Conservation (phyloP, 1,284 basidiomycete genomes). For the Porogramme epimiltina region DNA sequence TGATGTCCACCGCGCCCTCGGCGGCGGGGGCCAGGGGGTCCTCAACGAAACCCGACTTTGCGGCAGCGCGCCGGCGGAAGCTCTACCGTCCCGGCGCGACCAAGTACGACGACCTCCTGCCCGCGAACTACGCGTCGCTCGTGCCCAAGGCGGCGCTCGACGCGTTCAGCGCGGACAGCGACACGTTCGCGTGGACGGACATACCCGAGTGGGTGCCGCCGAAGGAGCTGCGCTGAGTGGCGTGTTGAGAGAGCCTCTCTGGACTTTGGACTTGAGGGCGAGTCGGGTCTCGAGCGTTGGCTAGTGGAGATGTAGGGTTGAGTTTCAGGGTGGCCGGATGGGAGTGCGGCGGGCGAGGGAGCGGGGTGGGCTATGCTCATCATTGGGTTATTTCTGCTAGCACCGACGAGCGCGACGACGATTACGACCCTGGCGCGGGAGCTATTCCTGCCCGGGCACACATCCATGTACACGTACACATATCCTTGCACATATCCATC, state of each 20-base stretch:
- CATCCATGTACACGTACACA: background rate
- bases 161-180: slow-evolving; percentile 57
- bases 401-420: too few species aligned
- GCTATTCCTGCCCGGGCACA: background rate
- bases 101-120: slow-evolving; percentile 60
- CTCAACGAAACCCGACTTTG: slow-evolving; percentile 45
- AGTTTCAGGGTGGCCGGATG: too few species aligned
- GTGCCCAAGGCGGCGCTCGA: slow-evolving; percentile 54
- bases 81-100: slow-evolving; percentile 47
- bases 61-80: slow-evolving; percentile 35
- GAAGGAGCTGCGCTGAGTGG: slow-evolving; percentile 54
- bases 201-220: slow-evolving; percentile 83
- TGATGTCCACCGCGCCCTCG: slow-evolving; percentile 4
- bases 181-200: slow-evolving; percentile 70
- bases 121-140: slow-evolving; percentile 55
- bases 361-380: too few species aligned
- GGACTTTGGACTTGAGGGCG: too few species aligned
- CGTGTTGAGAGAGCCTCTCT: too few species aligned
- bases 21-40: slow-evolving; percentile 7
- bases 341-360: too few species aligned
- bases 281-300: too few species aligned
- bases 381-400: too few species aligned
- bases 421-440: too few species aligned
- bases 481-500: background rate
- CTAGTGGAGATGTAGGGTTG: too few species aligned